Evolutionary conservation across 2,329 filamentous ascomycete genomes (phyloP).

Genomic region (Diaporthe amygdali): DNA sequence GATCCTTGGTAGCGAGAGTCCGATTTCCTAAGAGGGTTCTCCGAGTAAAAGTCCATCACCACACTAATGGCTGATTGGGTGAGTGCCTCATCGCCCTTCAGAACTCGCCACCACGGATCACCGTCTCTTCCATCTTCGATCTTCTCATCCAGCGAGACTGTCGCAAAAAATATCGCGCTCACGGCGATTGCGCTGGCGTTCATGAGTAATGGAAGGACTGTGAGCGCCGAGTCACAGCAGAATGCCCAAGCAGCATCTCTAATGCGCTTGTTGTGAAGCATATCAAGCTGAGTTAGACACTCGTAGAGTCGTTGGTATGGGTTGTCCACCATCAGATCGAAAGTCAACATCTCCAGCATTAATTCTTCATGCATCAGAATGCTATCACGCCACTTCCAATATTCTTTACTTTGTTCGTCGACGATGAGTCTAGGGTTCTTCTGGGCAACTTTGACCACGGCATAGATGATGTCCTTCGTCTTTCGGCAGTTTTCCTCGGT

Average conservation of each 20-base stretch:
- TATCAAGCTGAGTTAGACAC: slow-evolving; percentile 73
- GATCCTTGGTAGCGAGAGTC: slow-evolving; percentile 57
- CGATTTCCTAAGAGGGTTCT: slow-evolving; percentile 66
- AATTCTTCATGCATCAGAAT: slow-evolving; percentile 92
- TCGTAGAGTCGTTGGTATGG: slow-evolving; percentile 87
- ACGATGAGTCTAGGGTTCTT: slow-evolving; percentile 90
- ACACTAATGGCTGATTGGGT: slow-evolving; percentile 77
- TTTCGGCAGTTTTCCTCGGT: slow-evolving; percentile 97
- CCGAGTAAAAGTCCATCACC: slow-evolving; percentile 72
- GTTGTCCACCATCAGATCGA: slow-evolving; percentile 89
- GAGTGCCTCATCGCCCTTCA: slow-evolving; percentile 73
- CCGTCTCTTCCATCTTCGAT: slow-evolving; percentile 75
- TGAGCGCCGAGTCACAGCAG: slow-evolving; percentile 87
- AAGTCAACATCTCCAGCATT: slow-evolving; percentile 89
- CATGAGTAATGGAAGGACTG: slow-evolving; percentile 82
- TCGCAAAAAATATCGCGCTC: slow-evolving; percentile 84
- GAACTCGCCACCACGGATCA: slow-evolving; percentile 84
- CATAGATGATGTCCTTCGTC: slow-evolving; percentile 92
- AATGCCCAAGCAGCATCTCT: slow-evolving; percentile 93
- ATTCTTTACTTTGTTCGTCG: slow-evolving; percentile 97
- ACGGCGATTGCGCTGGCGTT: slow-evolving; percentile 82
- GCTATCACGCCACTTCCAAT: slow-evolving; percentile 96
- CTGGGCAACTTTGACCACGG: slow-evolving; percentile 91
- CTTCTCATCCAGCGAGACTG: slow-evolving; percentile 73
- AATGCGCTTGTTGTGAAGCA: slow-evolving; percentile 80